Evolutionary conservation across 257 asterid genomes (phyloP).

Genomic region (Asclepias syriaca): DNA sequence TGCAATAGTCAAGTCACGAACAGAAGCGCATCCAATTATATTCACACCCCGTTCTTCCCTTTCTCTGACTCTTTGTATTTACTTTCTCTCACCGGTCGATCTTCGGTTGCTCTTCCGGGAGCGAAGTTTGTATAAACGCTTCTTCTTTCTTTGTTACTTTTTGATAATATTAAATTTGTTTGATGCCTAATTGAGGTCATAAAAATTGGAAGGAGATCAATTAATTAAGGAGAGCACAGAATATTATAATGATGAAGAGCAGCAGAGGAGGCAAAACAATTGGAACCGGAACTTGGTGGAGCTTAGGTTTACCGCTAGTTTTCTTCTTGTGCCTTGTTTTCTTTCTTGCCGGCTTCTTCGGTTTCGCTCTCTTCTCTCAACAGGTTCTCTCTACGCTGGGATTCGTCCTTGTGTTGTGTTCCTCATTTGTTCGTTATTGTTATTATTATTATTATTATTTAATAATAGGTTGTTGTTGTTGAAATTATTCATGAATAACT

Average conservation of each 20-base stretch:
- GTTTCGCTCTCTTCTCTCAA: conserved; percentile 64
- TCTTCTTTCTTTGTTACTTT: not conserved
- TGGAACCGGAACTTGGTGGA: conserved; percentile 39
- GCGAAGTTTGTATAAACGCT: not conserved
- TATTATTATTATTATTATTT: not conserved
- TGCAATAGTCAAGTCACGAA: conserved; percentile 11
- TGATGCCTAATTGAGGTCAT: not conserved
- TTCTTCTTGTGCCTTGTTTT: conserved; percentile 71
- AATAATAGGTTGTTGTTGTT: not conserved
- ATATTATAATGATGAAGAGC: conserved; percentile 26
- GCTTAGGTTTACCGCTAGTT: conserved; percentile 52
- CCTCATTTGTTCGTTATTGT: not conserved
- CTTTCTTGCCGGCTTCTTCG: conserved; percentile 78
- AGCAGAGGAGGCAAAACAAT: conserved; percentile 45
- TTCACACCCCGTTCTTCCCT: not conserved
- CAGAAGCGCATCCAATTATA: not conserved
- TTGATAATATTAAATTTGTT: not conserved
- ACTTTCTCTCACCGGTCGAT: not conserved
- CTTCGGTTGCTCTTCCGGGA: not conserved
- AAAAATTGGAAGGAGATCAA: not conserved
- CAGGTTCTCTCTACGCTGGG: conserved; percentile 35
- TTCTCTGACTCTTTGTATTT: not conserved
- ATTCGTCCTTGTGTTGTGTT: too few species aligned
- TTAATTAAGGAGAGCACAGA: not conserved
- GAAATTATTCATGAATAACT: not conserved